Conservation (phyloP, 2,329 filamentous ascomycete genomes). For the Iodosphaeria phyllophila region DNA sequence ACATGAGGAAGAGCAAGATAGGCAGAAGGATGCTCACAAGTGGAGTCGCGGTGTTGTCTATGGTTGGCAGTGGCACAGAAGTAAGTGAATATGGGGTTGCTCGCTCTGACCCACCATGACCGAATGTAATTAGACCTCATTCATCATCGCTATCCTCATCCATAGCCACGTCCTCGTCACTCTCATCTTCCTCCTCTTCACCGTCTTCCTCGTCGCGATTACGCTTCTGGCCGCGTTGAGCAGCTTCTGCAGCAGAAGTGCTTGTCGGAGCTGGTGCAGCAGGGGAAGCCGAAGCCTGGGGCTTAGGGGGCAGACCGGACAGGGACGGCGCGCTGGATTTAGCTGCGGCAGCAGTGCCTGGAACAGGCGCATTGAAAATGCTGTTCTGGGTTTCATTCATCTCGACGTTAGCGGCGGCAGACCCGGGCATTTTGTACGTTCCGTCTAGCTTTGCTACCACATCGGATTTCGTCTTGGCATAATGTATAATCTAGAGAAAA, state of each 20-base stretch:
- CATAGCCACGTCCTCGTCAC: slow-evolving; percentile 42
- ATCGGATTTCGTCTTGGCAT: slow-evolving; percentile 78
- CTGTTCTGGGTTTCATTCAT: slow-evolving; percentile 62
- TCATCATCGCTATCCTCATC: slow-evolving; percentile 53
- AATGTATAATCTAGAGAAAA: slow-evolving; percentile 56
- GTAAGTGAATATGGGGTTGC: no score
- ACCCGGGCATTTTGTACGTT: slow-evolving; percentile 55
- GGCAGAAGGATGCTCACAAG: no score
- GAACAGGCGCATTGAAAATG: slow-evolving; percentile 54
- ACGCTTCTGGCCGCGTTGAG: slow-evolving; percentile 48
- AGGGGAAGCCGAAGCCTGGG: slow-evolving; percentile 24
- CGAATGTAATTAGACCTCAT: slow-evolving; percentile 41
- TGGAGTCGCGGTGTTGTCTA: no score
- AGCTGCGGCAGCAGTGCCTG: slow-evolving; percentile 25
- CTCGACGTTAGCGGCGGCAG: slow-evolving; percentile 34
- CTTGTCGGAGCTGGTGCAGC: slow-evolving; percentile 31
- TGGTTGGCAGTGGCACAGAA: no score
- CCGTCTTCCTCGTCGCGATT: slow-evolving; percentile 49
- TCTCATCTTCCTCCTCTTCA: slow-evolving; percentile 42
- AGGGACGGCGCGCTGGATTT: slow-evolving; percentile 16
- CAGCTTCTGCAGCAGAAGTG: no score
- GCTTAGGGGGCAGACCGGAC: slow-evolving; percentile 26
- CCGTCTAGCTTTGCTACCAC: slow-evolving; percentile 83
- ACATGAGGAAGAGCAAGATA: no score
- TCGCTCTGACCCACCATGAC: no score